Evolutionary conservation across 2,329 filamentous ascomycete species (phyloP).

Genomic region (Beauveria sp.): DNA sequence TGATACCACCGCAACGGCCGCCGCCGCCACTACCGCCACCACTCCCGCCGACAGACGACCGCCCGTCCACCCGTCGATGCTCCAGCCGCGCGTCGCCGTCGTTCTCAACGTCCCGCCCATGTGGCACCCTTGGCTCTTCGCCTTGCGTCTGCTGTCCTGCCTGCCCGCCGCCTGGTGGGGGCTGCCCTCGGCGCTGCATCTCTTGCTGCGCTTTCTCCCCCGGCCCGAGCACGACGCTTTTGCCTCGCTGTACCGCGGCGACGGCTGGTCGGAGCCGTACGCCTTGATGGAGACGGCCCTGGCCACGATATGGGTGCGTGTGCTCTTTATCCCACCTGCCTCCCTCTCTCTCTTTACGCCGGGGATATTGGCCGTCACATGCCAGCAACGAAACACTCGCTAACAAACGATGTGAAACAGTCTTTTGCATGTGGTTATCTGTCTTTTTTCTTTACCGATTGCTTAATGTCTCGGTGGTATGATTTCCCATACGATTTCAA

Average conservation of each 20-base stretch:
- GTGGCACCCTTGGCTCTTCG: conserved; percentile 67
- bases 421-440: conserved; percentile 71
- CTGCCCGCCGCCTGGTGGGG: conserved; percentile 66
- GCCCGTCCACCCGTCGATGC: conserved; percentile 31
- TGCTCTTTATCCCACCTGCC: neutral
- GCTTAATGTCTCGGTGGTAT: conserved; percentile 75
- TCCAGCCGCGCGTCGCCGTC: conserved; percentile 72
- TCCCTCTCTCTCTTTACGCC: too few species aligned
- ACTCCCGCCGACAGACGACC: neutral
- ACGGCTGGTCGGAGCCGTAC: conserved; percentile 20
- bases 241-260: conserved; percentile 14
- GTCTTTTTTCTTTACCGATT: conserved; percentile 77
- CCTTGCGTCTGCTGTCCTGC: conserved; percentile 65
- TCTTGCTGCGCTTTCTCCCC: conserved; percentile 55
- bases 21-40: neutral
- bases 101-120: conserved; percentile 63
- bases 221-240: conserved; percentile 21
- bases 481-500: conserved; percentile 16
- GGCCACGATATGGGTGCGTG: conserved; percentile 64
- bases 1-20: neutral
- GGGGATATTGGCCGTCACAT: neutral
- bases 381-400: neutral
- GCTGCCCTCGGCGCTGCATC: conserved; percentile 58
- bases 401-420: conserved; percentile 30
- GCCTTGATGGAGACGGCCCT: conserved; percentile 60